Conservation (phyloP, 1,284 basidiomycete genomes). For the Wolfiporia cocos region DNA sequence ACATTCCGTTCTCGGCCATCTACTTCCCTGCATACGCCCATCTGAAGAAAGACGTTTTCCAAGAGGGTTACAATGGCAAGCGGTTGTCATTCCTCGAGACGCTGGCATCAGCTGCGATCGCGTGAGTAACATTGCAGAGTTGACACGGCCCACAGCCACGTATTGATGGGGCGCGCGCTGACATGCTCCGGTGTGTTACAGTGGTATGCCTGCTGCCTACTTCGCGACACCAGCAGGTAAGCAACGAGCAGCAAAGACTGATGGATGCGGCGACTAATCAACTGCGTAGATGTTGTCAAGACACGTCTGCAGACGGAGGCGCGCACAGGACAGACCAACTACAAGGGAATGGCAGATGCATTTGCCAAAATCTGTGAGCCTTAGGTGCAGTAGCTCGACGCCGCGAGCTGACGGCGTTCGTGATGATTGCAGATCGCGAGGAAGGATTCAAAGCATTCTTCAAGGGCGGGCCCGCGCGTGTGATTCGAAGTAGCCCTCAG, state of each 20-base stretch:
- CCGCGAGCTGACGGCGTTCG: background rate
- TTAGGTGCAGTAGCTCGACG: constrained; percentile 2
- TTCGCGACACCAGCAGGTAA: constrained; percentile 78
- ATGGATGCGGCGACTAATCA: too few species aligned
- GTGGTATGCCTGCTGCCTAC: constrained; percentile 94
- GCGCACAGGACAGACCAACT: constrained; percentile 86
- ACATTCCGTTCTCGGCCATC: constrained; percentile 91
- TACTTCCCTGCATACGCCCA: constrained; percentile 81
- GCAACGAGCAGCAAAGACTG: too few species aligned
- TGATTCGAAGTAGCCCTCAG: constrained; percentile 83
- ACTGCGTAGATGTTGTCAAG: constrained; percentile 86
- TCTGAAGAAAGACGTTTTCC: constrained; percentile 89
- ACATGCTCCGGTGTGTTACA: constrained; percentile 23
- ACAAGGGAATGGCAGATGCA: constrained; percentile 89
- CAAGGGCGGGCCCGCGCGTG: constrained; percentile 92
- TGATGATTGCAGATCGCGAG: constrained; percentile 54
- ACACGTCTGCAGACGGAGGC: constrained; percentile 98
- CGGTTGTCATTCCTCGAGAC: constrained; percentile 90
- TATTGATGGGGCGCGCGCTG: too few species aligned
- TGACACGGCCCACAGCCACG: constrained; percentile 3
- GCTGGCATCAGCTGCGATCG: constrained; percentile 74
- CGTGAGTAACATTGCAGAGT: constrained; percentile 50
- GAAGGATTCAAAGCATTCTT: constrained; percentile 89
- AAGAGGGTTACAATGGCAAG: constrained; percentile 95
- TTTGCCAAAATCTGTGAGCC: constrained; percentile 80